Evolutionary conservation across 352 stramenopile species (phyloP), one percentile per base, ranked within the genome.

Genomic region (Phytopythium montanum): DNA sequence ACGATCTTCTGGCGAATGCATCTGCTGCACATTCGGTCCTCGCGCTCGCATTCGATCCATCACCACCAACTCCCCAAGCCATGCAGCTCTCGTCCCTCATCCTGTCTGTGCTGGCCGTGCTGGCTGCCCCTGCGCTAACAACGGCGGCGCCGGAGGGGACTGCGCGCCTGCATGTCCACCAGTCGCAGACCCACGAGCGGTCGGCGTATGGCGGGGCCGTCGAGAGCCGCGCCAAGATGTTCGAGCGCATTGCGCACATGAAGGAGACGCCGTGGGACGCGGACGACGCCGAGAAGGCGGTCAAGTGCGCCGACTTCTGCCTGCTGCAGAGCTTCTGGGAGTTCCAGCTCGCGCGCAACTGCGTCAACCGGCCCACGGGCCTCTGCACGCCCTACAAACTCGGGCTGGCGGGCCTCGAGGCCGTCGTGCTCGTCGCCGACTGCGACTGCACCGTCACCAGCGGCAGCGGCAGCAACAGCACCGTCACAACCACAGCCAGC

Each of bases 211-310:
- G 68, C 38, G 34, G 38, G 59, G 59, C n/a, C n/a, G n/a, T 78
- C 52, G 61, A 64, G 28, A 66, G 67, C 36, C 74, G 74, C 53
- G 66, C 70, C 59, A 62, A 79, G 38, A 73, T 79, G 67, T 73
- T 72, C 55, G 68, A 75, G 57, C 59, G 68, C 49, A 75, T 79
- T 36, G 57, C 64, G 5, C 33, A 69, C 57, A 79, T 87, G 70
- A 91, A 88, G 64, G 78, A 72, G 39, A 88, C 81, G 56, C 81
- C 79, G 31, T 91, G 79, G 79, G 81, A 91, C 52, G n/a, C 62
- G 5, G 55, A 88, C n/a, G 64, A 60, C 2, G 44, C 55, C 6
- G 66, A 76, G 48, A 80, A 81, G 60, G 58, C 55, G 12, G 61
- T 64, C 64, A 91, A 88, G 68, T 89, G 81, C 68, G 59, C 72